phyloP scores from a whole-genome alignment of 2,329 filamentous ascomycete species.

The Stylonectria norvegica region DNA sequence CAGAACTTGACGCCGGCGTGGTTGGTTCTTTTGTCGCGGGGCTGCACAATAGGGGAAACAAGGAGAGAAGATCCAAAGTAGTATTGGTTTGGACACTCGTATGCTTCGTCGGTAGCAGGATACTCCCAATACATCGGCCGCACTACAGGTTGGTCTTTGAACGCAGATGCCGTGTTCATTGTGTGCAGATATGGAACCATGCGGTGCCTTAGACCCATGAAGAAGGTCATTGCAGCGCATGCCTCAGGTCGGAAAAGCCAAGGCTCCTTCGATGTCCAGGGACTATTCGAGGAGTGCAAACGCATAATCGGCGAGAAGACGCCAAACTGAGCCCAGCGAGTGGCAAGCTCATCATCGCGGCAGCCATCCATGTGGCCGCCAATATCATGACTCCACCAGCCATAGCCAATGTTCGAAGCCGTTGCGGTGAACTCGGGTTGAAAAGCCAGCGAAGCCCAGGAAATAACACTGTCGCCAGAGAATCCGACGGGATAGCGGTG shows the following conservation, averaged over 20 bases:
- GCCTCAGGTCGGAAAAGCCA: constrained; percentile 53
- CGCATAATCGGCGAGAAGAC: constrained; percentile 60
- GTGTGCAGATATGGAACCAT: constrained; percentile 60
- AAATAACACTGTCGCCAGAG: constrained; percentile 58
- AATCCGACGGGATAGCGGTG: constrained; percentile 65
- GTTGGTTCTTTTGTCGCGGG: constrained; percentile 44
- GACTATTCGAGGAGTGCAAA: constrained; percentile 56
- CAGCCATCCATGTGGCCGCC: constrained; percentile 58
- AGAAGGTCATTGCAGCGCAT: constrained; percentile 44
- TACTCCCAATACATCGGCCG: constrained; percentile 63
- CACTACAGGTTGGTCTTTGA: constrained; percentile 49
- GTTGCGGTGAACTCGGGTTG: constrained; percentile 66
- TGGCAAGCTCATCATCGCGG: constrained; percentile 55
- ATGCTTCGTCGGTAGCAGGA: constrained; percentile 50
- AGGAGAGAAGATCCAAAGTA: constrained; percentile 56
- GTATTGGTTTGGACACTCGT: constrained; percentile 55
- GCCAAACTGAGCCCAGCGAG: constrained; percentile 61
- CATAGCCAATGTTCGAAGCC: constrained; percentile 64
- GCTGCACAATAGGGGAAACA: constrained; percentile 54
- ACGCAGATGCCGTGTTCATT: constrained; percentile 47
- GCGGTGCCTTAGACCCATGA: constrained; percentile 53
- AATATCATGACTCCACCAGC: constrained; percentile 67
- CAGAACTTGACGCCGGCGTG: constrained; percentile 50
- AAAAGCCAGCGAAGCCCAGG: constrained; percentile 59
- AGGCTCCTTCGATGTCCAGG: constrained; percentile 60